Percentiles rank a stretch among this genome's conserved stretches.
These are phyloP conservation scores for Tephrocybe rancida DNA, from an alignment of 768 basidiomycete genomes.

Conservation along the genomic window DNA sequence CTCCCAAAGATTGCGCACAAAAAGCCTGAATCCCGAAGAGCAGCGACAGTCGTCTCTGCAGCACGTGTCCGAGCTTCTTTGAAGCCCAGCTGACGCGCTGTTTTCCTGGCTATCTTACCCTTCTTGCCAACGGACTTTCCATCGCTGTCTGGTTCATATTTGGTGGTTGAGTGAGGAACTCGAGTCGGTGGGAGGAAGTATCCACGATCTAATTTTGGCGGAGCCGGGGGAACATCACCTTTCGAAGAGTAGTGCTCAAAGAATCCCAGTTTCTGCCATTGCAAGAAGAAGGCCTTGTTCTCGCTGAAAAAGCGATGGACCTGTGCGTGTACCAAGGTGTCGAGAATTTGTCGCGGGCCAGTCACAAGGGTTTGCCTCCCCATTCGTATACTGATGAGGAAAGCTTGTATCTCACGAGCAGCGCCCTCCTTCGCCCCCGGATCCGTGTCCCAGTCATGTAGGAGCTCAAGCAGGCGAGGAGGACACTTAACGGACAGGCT, in stretches of 20 bases:
- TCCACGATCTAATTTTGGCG: not conserved
- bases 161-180: not conserved
- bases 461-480: conserved; percentile 5
- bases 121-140: not conserved
- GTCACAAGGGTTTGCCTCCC: conserved; percentile 7
- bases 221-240: not conserved
- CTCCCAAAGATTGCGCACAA: conserved; percentile 19
- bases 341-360: not conserved
- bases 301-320: conserved; percentile 1
- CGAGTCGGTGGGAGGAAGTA: conserved; percentile 9
- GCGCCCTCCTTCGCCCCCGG: not conserved
- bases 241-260: conserved; percentile 1
- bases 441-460: conserved; percentile 5
- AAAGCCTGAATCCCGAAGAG: conserved; percentile 2
- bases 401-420: conserved; percentile 1
- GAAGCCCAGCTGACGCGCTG: conserved; percentile 2
- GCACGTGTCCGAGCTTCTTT: conserved; percentile 1
- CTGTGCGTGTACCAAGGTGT: not conserved
- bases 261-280: conserved; percentile 15
- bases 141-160: not conserved
- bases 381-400: conserved; percentile 6
- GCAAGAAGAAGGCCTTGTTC: not conserved
- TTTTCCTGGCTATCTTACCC: not conserved
- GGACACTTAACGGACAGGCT: conserved; percentile 7
- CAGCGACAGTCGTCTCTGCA: not conserved